Percentiles rank a stretch among this genome's conserved stretches.
phyloP scores from a whole-genome alignment of 73 alveolate species.

The Tetrahymena elliotti region DNA sequence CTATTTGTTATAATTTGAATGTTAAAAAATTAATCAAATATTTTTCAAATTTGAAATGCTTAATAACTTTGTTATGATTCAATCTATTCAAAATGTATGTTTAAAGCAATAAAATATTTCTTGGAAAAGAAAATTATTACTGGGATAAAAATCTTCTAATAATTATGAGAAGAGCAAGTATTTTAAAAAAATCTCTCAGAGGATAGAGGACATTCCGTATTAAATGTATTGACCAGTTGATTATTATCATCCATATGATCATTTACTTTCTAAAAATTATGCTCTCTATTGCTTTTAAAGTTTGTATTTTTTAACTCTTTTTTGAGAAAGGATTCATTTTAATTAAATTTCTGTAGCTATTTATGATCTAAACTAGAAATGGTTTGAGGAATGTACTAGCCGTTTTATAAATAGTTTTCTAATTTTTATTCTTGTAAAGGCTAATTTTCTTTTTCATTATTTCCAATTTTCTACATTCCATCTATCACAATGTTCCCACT shows the following conservation, averaged over 20 bases:
- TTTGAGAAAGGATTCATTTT: background rate
- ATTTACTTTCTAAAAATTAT: background rate
- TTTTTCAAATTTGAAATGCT: background rate
- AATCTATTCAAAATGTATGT: background rate
- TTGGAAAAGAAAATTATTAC: background rate
- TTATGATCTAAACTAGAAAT: background rate
- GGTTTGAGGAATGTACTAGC: background rate
- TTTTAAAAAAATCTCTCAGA: background rate
- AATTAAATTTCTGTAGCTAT: background rate
- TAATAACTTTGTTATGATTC: background rate
- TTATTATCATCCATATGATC: background rate
- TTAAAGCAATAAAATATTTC: no score
- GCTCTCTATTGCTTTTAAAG: background rate
- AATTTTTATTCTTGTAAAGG: background rate
- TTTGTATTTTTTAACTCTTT: background rate
- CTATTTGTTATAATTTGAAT: background rate
- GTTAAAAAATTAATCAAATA: background rate
- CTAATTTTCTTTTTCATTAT: background rate
- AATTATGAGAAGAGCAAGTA: background rate
- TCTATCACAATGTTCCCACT: background rate
- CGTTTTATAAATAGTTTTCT: background rate
- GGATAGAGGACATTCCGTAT: background rate
- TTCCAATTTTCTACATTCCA: background rate
- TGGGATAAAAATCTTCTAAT: background rate
- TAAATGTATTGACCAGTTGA: background rate